Evolutionary conservation across 177 flowering plant species (phyloP).

Genomic region (Vitis hybrid): DNA sequence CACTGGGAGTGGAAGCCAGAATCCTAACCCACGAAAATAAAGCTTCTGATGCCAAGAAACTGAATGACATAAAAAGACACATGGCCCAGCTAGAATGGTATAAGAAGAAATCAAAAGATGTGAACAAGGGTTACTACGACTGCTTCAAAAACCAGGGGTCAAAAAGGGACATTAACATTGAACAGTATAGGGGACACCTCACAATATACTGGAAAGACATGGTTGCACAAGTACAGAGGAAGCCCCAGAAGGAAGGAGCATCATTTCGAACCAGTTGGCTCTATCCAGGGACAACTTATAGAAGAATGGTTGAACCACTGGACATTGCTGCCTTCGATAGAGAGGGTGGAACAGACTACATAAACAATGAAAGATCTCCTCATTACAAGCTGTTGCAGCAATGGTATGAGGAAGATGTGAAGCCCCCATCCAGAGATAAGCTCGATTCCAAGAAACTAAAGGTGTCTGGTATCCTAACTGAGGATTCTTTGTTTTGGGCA

Average conservation of each 20-base stretch:
- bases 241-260: slow-evolving; percentile 33
- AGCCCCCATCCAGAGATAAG: not conserved
- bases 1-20: slow-evolving; percentile 10
- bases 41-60: slow-evolving; percentile 22
- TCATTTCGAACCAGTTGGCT: slow-evolving; percentile 29
- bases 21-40: slow-evolving; percentile 1
- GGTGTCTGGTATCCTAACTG: slow-evolving; percentile 24
- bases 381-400: slow-evolving; percentile 39
- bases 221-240: slow-evolving; percentile 36
- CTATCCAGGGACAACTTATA: slow-evolving; percentile 38
- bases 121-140: slow-evolving; percentile 43
- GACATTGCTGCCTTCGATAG: slow-evolving; percentile 49
- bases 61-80: slow-evolving; percentile 29
- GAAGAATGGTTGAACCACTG: slow-evolving; percentile 61
- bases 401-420: slow-evolving; percentile 31
- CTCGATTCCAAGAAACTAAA: slow-evolving; percentile 1
- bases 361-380: slow-evolving; percentile 21
- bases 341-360: slow-evolving; percentile 20
- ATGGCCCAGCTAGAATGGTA: slow-evolving; percentile 58
- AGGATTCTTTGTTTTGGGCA: slow-evolving; percentile 63
- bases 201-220: slow-evolving; percentile 37
- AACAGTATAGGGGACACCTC: slow-evolving; percentile 21
- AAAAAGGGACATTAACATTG: slow-evolving; percentile 15
- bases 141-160: slow-evolving; percentile 18
- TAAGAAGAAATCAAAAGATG: slow-evolving; percentile 33